These are phyloP conservation scores for Acanthamoeba healyi DNA, from an alignment of 208 protist genomes.

Conservation along the genomic window DNA sequence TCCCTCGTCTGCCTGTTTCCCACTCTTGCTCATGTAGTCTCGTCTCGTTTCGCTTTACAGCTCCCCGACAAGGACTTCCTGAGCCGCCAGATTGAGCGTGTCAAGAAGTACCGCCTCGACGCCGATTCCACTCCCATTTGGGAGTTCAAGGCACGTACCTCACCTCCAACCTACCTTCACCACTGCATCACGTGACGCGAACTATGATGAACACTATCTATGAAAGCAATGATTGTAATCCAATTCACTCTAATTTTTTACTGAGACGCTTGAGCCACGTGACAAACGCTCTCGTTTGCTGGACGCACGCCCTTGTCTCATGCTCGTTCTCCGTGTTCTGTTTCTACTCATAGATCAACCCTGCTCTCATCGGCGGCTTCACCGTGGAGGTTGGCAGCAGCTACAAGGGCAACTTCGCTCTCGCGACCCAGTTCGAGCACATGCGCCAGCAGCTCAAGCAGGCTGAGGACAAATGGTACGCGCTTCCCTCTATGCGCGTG, in stretches of 20 bases:
- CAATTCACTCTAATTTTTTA: slow-evolving; percentile 42
- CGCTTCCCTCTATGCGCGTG: too few species aligned
- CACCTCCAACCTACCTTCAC: too few species aligned
- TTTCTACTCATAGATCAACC: slow-evolving; percentile 9
- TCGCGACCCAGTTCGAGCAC: slow-evolving; percentile 9
- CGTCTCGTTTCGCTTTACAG: not conserved
- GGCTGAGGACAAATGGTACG: slow-evolving; percentile 8
- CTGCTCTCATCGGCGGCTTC: slow-evolving; percentile 22
- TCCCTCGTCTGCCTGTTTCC: not conserved
- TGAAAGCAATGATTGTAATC: slow-evolving; percentile 16
- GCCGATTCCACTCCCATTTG: not conserved
- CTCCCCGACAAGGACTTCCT: slow-evolving; percentile 57
- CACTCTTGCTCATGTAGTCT: not conserved
- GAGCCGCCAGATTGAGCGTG: slow-evolving; percentile 33
- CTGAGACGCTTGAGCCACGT: not conserved
- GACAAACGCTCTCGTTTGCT: too few species aligned
- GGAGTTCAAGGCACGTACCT: slow-evolving; percentile 19
- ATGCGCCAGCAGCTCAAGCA: slow-evolving; percentile 50
- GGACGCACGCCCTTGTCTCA: too few species aligned
- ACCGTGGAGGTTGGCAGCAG: slow-evolving; percentile 21
- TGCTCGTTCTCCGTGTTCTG: not conserved
- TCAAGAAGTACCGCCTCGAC: slow-evolving; percentile 47
- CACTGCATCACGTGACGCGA: too few species aligned
- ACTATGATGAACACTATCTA: not conserved
- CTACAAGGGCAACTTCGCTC: slow-evolving; percentile 49